These are phyloP conservation scores for Bauhinia variegata DNA, from an alignment of 306 rosid species.

Conservation along the genomic window DNA sequence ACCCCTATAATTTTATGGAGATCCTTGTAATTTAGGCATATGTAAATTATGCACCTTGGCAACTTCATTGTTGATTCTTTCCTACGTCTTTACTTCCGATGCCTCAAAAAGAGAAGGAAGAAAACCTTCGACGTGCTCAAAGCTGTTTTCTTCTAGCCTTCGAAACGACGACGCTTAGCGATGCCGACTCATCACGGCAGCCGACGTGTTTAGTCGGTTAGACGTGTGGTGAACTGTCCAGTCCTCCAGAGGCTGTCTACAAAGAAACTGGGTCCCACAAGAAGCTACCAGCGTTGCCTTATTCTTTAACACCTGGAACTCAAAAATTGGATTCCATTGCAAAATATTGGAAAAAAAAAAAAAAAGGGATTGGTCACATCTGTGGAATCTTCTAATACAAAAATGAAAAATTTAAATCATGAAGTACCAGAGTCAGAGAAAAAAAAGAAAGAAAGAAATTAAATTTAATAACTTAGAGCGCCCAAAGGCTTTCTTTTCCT, in stretches of 20 bases:
- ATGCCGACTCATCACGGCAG: constrained; percentile 5
- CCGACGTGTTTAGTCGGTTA: not conserved
- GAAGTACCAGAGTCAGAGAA: too few relatives aligned
- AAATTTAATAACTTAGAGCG: constrained; percentile 1
- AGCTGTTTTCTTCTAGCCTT: not conserved
- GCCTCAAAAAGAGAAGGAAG: too few relatives aligned
- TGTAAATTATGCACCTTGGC: too few relatives aligned
- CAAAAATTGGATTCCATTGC: constrained; percentile 27
- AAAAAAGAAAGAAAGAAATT: not conserved
- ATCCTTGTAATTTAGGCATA: too few relatives aligned
- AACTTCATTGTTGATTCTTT: too few relatives aligned
- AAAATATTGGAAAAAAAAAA: too few relatives aligned
- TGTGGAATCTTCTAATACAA: constrained; percentile 1
- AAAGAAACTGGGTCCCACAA: constrained; percentile 5
- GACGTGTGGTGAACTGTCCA: constrained; percentile 7
- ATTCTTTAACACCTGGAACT: not conserved
- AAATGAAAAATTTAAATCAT: not conserved
- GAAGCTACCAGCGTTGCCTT: not conserved
- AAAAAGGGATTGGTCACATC: not conserved
- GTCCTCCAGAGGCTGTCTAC: too few relatives aligned
- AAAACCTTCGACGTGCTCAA: too few relatives aligned
- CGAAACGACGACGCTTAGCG: not conserved
- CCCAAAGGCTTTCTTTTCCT: not conserved
- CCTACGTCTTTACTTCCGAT: too few relatives aligned
- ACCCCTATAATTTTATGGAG: too few relatives aligned